Conservation (phyloP, 352 stramenopile genomes). For the Phytophthora capsici region DNA sequence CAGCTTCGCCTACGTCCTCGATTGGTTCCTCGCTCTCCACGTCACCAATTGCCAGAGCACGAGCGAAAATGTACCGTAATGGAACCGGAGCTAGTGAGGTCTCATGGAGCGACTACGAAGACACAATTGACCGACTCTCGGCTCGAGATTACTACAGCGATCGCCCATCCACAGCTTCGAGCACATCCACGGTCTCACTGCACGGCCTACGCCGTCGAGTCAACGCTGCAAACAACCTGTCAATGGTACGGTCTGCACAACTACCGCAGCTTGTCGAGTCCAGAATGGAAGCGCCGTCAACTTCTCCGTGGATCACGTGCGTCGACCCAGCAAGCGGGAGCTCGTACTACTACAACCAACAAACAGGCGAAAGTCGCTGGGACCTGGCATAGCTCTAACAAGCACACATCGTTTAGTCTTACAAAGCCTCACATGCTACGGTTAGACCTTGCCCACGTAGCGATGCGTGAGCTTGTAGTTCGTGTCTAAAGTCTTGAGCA, state of each 20-base stretch:
- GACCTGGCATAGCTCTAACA: slow-evolving; percentile 34
- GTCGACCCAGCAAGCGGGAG: slow-evolving; percentile 59
- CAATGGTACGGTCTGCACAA: slow-evolving; percentile 7
- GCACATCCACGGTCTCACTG: slow-evolving; percentile 35
- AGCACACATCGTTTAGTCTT: slow-evolving; percentile 31
- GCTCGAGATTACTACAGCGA: slow-evolving; percentile 39
- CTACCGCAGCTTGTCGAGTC: slow-evolving; percentile 9
- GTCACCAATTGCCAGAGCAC: slow-evolving; percentile 38
- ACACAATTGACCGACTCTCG: slow-evolving; percentile 27
- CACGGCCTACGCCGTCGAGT: slow-evolving; percentile 28
- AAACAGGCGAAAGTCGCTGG: slow-evolving; percentile 78
- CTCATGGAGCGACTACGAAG: slow-evolving; percentile 40
- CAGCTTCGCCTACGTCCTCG: slow-evolving; percentile 54
- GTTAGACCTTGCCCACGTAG: slow-evolving; percentile 87
- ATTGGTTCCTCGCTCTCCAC: slow-evolving; percentile 51
- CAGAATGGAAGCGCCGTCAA: slow-evolving; percentile 6
- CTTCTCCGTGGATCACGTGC: slow-evolving; percentile 61
- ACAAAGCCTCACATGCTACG: slow-evolving; percentile 31
- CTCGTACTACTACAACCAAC: slow-evolving; percentile 79
- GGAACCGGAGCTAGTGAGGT: slow-evolving; percentile 46
- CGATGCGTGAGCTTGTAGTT: slow-evolving; percentile 89
- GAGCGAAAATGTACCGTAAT: slow-evolving; percentile 30
- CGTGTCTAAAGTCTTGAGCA: slow-evolving; percentile 86
- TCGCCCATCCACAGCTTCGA: slow-evolving; percentile 33
- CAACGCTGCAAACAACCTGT: slow-evolving; percentile 10